phyloP scores from a whole-genome alignment of 2,329 filamentous ascomycete species.

The Blumeriella jaapii region DNA sequence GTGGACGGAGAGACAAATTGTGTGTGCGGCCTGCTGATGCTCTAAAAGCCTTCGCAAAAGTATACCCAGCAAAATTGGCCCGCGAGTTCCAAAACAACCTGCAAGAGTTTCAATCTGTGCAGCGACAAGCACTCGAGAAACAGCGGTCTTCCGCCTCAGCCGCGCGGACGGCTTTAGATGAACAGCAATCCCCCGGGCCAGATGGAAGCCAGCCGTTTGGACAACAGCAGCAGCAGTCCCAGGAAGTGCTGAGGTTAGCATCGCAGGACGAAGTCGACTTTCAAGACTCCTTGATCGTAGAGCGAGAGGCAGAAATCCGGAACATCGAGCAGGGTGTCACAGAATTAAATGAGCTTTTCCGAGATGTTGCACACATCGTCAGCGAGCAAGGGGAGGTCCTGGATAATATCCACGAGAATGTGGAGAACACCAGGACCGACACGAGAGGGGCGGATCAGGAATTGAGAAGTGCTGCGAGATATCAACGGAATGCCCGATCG shows the following conservation, averaged over 20 bases:
- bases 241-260: conserved; percentile 71
- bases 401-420: conserved; percentile 78
- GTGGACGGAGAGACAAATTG: conserved; percentile 17
- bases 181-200: conserved; percentile 33
- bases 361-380: conserved; percentile 96
- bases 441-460: conserved; percentile 80
- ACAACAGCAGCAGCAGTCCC: conserved; percentile 47
- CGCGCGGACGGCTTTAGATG: conserved; percentile 68
- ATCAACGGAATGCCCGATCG: conserved; percentile 90
- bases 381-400: conserved; percentile 84
- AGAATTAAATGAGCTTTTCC: conserved; percentile 91
- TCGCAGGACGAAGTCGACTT: conserved; percentile 95
- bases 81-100: conserved; percentile 85
- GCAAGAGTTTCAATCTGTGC: conserved; percentile 84
- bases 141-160: conserved; percentile 78
- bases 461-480: conserved; percentile 71
- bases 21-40: conserved; percentile 4
- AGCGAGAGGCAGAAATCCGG: conserved; percentile 92
- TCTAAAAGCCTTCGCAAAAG: conserved; percentile 71
- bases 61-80: conserved; percentile 93
- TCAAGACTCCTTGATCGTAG: conserved; percentile 88
- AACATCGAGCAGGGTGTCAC: conserved; percentile 95
- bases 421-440: conserved; percentile 70
- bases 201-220: conserved; percentile 29
- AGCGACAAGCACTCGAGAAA: conserved; percentile 82